A percentile compares a stretch with the other conserved stretches of the same genome.
Conservation (phyloP, 2,329 filamentous ascomycete species). For the Calonectria hongkongensis region DNA sequence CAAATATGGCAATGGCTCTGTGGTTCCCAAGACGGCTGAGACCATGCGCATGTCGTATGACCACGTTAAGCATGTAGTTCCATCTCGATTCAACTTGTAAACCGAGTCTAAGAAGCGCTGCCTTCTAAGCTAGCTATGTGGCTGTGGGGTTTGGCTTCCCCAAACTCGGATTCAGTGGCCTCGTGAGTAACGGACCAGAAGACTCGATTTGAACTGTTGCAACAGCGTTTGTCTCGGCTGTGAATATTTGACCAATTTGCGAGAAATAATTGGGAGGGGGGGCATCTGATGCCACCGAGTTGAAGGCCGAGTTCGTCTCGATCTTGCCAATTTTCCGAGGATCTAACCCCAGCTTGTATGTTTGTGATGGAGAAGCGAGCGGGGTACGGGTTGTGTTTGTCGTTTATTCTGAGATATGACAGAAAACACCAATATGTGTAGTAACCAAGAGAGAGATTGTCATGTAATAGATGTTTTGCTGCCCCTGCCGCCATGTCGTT, state of each 20-base stretch:
- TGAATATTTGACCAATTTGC: constrained; percentile 10
- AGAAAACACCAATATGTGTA: background rate
- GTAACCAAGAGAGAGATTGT: constrained; percentile 18
- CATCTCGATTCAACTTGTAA: constrained; percentile 23
- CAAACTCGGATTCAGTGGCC: constrained; percentile 28
- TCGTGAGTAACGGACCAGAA: constrained; percentile 33
- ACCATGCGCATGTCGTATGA: constrained; percentile 33
- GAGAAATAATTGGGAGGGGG: background rate
- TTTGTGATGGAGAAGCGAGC: background rate
- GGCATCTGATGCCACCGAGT: background rate
- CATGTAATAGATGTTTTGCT: constrained; percentile 25
- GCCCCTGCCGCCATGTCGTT: constrained; percentile 23
- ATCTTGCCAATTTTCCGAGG: background rate
- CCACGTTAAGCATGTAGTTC: constrained; percentile 26
- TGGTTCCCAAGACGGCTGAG: constrained; percentile 22
- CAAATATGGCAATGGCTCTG: background rate
- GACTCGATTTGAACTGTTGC: constrained; percentile 1
- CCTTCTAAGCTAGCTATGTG: constrained; percentile 27
- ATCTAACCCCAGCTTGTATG: background rate
- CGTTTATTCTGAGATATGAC: constrained; percentile 21
- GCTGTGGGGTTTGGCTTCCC: constrained; percentile 25
- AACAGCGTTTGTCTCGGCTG: constrained; percentile 29
- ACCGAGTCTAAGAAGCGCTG: constrained; percentile 22
- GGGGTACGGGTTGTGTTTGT: background rate
- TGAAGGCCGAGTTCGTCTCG: background rate